Base-by-base conservation (phyloP, 495 filamentous ascomycete species). In the Aspergillus heteromorphus region DNA sequence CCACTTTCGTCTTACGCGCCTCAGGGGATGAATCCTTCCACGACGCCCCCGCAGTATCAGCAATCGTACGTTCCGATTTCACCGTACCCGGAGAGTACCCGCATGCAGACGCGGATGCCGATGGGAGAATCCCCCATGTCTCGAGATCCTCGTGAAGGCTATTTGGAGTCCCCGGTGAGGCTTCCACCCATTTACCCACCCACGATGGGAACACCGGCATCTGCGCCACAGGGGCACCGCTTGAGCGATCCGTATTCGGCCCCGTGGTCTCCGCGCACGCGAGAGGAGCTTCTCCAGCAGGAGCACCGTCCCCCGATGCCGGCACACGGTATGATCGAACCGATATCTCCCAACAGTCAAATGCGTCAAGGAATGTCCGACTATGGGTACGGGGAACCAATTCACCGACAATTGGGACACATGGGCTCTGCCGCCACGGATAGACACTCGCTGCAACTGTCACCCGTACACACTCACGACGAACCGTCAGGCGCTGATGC, bases 101-200 rank as follows among this genome's bases (percentile, higher is more conserved):
- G 64, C 21, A 58, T 61, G 18, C 45, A 54, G 1, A 67, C 54
- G 30, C 68, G 69, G 8, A 61, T 67, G 34, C 55, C 62, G 18
- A 60, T 68, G 45, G 52, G 53, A 0, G 68, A 74, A 31, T 56
- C 64, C 18, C 57, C 69, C 11, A 31, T 65, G 8, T 54, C 63
- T 14, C 52, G 64, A 42, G 69, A 66, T 20, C 62, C 66, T 29
- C 67, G 62, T 8, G 74, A 74, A 30, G 49, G 56, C 6, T 71
- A 71, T 47, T 41, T 58, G 2, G 71, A 74, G 45, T 67, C 70
- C 10, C 66, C 72, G n/a, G 67, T 77, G 6, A 64, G 71, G 40
- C 68, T 77, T 2, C 74, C 74, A 4, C 74, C 74, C 7, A 75
- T 77, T 6, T 69, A 70, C 14, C 69, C 73, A 17, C 56, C 65